These are phyloP conservation scores for Byssothecium circinans DNA, from an alignment of 2,329 filamentous ascomycete species.

Conservation along the genomic window DNA sequence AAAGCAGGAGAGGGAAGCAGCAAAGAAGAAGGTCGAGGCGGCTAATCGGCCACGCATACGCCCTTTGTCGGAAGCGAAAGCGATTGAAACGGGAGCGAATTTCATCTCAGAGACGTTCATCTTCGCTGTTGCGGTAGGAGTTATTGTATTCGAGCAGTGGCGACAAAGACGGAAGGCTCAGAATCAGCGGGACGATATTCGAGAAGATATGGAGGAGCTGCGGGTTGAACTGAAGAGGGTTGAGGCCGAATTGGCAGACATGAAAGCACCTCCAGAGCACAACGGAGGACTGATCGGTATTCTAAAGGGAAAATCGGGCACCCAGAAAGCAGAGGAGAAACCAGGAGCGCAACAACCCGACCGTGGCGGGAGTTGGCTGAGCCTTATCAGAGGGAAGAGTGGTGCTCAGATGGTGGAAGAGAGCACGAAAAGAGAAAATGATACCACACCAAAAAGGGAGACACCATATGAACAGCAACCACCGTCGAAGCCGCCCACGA, in stretches of 20 bases:
- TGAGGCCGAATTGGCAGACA: slow-evolving; percentile 45
- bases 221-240: slow-evolving; percentile 50
- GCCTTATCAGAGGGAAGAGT: slow-evolving; percentile 30
- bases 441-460: background rate
- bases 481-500: background rate
- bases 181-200: slow-evolving; percentile 61
- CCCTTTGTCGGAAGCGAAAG: slow-evolving; percentile 66
- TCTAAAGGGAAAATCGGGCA: slow-evolving; percentile 26
- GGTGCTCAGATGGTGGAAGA: slow-evolving; percentile 5
- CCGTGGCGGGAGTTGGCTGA: slow-evolving; percentile 27
- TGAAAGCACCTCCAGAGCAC: slow-evolving; percentile 39
- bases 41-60: slow-evolving; percentile 57
- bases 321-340: slow-evolving; percentile 30
- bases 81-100: slow-evolving; percentile 69
- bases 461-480: slow-evolving; percentile 1
- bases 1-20: slow-evolving; percentile 52
- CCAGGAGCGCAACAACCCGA: slow-evolving; percentile 36
- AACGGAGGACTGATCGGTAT: slow-evolving; percentile 32
- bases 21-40: slow-evolving; percentile 47
- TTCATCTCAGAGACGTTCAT: slow-evolving; percentile 70
- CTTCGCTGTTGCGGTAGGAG: slow-evolving; percentile 63
- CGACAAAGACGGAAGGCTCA: slow-evolving; percentile 63
- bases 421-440: slow-evolving; percentile 8
- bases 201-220: slow-evolving; percentile 60
- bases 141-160: slow-evolving; percentile 66